phyloP scores from a whole-genome alignment of 768 basidiomycete genomes.

The Inosperma sp. region DNA sequence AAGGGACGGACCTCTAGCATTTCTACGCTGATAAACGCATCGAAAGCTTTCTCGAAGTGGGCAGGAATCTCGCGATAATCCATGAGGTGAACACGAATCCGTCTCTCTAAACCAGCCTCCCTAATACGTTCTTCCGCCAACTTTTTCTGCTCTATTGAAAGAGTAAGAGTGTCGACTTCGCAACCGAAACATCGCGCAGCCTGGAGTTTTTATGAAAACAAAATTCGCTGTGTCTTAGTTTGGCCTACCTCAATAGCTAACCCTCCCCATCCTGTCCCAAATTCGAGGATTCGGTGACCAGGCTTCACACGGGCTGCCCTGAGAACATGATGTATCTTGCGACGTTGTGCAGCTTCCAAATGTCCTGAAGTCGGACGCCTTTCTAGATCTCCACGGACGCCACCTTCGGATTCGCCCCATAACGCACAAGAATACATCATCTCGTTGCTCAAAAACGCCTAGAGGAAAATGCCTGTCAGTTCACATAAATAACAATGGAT shows the following conservation, averaged over 20 bases:
- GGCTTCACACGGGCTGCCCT: constrained; percentile 69
- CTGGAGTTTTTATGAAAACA: constrained; percentile 29
- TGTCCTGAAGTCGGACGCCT: constrained; percentile 56
- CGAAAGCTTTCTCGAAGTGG: constrained; percentile 79
- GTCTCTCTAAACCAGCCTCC: constrained; percentile 61
- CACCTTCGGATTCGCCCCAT: constrained; percentile 77
- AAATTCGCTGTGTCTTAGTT: background rate
- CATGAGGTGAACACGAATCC: constrained; percentile 81
- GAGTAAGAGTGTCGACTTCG: constrained; percentile 84
- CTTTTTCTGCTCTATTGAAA: constrained; percentile 81
- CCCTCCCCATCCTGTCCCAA: constrained; percentile 93
- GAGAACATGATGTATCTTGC: constrained; percentile 82
- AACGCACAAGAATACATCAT: constrained; percentile 96
- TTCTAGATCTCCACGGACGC: constrained; percentile 66
- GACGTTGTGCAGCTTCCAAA: constrained; percentile 75
- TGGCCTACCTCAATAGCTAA: constrained; percentile 73
- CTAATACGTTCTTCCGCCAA: constrained; percentile 82
- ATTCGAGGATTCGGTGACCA: constrained; percentile 81
- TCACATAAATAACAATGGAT: constrained; percentile 9
- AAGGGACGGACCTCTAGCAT: constrained; percentile 61
- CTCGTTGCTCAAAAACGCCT: constrained; percentile 79
- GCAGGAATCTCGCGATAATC: constrained; percentile 85
- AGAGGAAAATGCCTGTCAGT: constrained; percentile 12
- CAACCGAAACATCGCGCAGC: constrained; percentile 70
- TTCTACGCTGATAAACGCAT: constrained; percentile 73